These are phyloP conservation scores for Mycena latifolia DNA, from an alignment of 768 basidiomycete genomes.

Conservation along the genomic window DNA sequence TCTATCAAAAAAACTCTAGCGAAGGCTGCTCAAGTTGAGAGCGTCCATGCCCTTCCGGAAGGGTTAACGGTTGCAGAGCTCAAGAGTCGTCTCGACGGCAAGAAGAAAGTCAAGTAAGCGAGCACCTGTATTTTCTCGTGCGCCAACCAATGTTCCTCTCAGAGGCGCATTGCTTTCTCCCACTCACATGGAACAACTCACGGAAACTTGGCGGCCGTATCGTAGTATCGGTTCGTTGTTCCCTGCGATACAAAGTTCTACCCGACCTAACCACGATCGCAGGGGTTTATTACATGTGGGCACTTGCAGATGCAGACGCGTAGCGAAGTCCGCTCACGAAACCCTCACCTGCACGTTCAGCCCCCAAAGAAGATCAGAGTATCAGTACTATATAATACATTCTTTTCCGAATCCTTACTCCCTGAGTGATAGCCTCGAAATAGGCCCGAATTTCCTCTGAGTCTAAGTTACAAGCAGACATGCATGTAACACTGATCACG, in stretches of 20 bases:
- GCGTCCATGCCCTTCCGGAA: slow-evolving; percentile 60
- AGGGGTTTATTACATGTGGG: slow-evolving; percentile 94
- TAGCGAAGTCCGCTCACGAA: no score
- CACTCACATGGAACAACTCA: slow-evolving; percentile 84
- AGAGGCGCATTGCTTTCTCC: slow-evolving; percentile 84
- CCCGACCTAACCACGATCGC: slow-evolving; percentile 9
- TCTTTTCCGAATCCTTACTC: no score
- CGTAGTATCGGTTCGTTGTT: slow-evolving; percentile 72
- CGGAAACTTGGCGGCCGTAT: slow-evolving; percentile 85
- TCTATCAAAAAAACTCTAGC: slow-evolving; percentile 70
- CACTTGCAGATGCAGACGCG: slow-evolving; percentile 61
- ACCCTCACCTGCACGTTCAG: no score
- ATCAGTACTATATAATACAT: no score
- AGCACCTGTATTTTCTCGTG: neutral
- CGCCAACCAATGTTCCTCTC: slow-evolving; percentile 19
- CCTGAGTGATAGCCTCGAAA: no score
- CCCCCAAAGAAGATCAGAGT: no score
- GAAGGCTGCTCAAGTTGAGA: slow-evolving; percentile 44
- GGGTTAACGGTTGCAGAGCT: slow-evolving; percentile 70
- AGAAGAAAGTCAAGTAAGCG: slow-evolving; percentile 80
- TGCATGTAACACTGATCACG: neutral
- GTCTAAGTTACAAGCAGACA: no score
- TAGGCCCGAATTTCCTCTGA: no score
- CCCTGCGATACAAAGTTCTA: neutral
- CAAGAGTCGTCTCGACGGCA: slow-evolving; percentile 72